Percentiles rank a stretch among this genome's conserved stretches.
Evolutionary conservation across 192 early-diverging fungal species (phyloP).

Genomic region (Coemansia sp.): DNA sequence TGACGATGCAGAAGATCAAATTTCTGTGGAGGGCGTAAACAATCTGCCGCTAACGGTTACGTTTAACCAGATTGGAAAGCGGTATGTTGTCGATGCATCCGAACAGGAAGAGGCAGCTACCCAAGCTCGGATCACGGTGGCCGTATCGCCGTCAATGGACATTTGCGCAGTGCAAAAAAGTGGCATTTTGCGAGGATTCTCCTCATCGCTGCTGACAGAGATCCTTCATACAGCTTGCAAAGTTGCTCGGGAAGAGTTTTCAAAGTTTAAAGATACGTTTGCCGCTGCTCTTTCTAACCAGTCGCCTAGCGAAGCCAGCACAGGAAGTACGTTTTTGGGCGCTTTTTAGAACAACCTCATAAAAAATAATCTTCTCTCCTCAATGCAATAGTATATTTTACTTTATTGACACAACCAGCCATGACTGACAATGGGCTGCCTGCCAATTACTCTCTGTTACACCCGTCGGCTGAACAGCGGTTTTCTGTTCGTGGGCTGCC

Average conservation of each 20-base stretch:
- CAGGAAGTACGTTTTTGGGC: constrained; percentile 50
- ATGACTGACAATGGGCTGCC: constrained; percentile 11
- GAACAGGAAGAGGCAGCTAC: constrained; percentile 87
- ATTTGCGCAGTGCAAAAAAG: constrained; percentile 88
- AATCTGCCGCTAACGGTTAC: constrained; percentile 82
- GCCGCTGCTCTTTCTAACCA: constrained; percentile 14
- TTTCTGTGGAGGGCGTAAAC: constrained; percentile 71
- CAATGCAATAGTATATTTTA: too few species aligned
- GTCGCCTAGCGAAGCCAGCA: constrained; percentile 31
- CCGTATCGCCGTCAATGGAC: constrained; percentile 75
- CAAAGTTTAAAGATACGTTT: constrained; percentile 19
- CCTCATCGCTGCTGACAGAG: constrained; percentile 42
- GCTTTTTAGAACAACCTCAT: constrained; percentile 33
- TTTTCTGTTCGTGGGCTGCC: constrained; percentile 45
- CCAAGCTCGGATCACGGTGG: constrained; percentile 73
- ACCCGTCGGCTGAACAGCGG: constrained; percentile 17
- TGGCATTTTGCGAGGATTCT: constrained; percentile 43
- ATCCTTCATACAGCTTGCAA: constrained; percentile 37
- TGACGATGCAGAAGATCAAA: constrained; percentile 83
- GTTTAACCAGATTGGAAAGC: constrained; percentile 79
- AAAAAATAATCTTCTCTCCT: too few species aligned
- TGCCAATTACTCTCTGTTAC: constrained; percentile 19
- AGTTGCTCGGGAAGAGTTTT: constrained; percentile 35
- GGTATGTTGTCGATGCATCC: constrained; percentile 84
- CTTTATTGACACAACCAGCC: too few species aligned